These are phyloP conservation scores for Colletotrichum zoysiae DNA, from an alignment of 2,329 filamentous ascomycete species.

Conservation along the genomic window DNA sequence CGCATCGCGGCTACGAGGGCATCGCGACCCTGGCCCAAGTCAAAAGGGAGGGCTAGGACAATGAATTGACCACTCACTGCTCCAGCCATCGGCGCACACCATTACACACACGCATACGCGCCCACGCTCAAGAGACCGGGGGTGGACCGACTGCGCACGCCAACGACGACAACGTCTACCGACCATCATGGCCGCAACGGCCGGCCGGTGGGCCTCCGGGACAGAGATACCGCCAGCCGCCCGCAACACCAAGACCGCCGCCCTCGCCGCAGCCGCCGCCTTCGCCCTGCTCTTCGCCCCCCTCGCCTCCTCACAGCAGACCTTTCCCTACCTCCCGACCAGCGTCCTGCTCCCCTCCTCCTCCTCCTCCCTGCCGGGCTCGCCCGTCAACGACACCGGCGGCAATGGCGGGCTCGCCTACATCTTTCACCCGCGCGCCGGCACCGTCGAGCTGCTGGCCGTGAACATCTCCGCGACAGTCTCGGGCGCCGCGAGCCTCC, in stretches of 20 bases:
- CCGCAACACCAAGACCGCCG: conserved; percentile 16
- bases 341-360: conserved; percentile 70
- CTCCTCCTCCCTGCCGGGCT: conserved; percentile 54
- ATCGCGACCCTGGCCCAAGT: neutral
- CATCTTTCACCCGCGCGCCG: conserved; percentile 70
- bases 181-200: conserved; percentile 12
- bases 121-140: neutral
- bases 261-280: conserved; percentile 19
- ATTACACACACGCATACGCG: conserved; percentile 25
- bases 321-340: conserved; percentile 83
- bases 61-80: conserved; percentile 36
- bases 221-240: conserved; percentile 7
- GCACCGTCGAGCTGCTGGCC: conserved; percentile 67
- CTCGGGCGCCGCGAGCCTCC: conserved; percentile 58
- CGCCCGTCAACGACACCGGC: conserved; percentile 54
- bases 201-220: conserved; percentile 1
- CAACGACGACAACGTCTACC: conserved; percentile 16
- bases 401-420: conserved; percentile 70
- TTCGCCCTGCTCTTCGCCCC: conserved; percentile 36
- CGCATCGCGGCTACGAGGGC: neutral
- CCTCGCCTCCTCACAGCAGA: conserved; percentile 53
- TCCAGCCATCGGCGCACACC: conserved; percentile 36
- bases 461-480: conserved; percentile 74
- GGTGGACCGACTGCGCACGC: conserved; percentile 25
- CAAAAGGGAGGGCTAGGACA: conserved; percentile 3